Percentiles rank a stretch among this genome's conserved stretches.
Conservation (phyloP, 148 eudicot genomes). For the Amaranthus palmeri region DNA sequence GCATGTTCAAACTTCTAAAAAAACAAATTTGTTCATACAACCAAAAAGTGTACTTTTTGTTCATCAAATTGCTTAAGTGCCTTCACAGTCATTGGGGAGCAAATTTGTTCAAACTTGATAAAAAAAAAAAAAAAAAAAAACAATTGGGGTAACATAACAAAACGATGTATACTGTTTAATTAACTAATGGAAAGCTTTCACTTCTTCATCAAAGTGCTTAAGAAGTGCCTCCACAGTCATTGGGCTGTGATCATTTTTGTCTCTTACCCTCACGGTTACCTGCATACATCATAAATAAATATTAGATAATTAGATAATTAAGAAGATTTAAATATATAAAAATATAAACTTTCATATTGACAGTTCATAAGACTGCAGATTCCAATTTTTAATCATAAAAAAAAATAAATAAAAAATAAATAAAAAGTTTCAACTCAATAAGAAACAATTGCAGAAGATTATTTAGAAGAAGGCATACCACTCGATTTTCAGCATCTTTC, state of each 20-base stretch:
- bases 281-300: constrained; percentile 20
- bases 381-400: neutral
- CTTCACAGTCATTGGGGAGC: neutral
- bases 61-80: no score
- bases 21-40: no score
- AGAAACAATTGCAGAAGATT: constrained; percentile 3
- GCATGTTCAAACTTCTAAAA: no score
- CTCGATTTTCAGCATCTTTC: constrained; percentile 50
- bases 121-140: neutral
- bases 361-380: neutral
- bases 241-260: constrained; percentile 38
- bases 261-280: constrained; percentile 81
- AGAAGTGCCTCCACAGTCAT: constrained; percentile 54
- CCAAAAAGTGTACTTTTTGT: no score
- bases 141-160: no score
- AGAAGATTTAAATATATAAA: neutral
- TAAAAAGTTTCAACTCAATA: neutral
- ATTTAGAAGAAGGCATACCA: constrained; percentile 26
- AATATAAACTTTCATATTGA: neutral
- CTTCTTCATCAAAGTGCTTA: constrained; percentile 52
- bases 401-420: neutral
- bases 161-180: no score
- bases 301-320: neutral
- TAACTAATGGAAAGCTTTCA: constrained; percentile 47
- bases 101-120: neutral